Percentiles rank a stretch among this genome's conserved stretches.
Conservation (phyloP, 345 rosid genomes). For the Fremontodendron californicum region DNA sequence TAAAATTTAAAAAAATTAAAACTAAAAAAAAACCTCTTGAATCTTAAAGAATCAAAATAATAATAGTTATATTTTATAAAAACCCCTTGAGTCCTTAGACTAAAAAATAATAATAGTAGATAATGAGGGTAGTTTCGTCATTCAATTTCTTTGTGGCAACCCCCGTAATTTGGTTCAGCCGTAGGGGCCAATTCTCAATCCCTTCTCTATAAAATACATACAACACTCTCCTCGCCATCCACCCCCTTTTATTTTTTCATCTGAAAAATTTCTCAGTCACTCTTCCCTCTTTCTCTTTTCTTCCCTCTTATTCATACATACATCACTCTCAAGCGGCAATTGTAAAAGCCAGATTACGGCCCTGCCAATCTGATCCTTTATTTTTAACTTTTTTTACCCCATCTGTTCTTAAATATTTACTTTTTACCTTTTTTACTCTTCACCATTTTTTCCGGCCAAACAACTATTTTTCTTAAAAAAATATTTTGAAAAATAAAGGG, state of each 20-base stretch:
- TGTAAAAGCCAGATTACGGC: neutral
- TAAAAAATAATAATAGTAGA: no score
- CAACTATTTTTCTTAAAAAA: neutral
- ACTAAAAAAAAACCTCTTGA: no score
- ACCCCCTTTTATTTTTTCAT: no score
- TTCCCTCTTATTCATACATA: neutral
- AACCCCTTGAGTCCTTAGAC: no score
- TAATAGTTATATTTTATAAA: no score
- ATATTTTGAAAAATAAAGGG: neutral
- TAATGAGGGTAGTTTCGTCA: constrained; percentile 28
- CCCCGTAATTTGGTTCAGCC: neutral
- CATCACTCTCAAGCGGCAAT: neutral
- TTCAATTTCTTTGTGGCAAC: neutral
- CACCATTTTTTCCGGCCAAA: neutral
- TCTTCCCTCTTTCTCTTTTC: neutral
- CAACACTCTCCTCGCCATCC: neutral
- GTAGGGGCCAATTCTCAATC: constrained; percentile 11
- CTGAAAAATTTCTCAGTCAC: no score
- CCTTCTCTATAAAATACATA: constrained; percentile 40
- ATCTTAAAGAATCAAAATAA: no score
- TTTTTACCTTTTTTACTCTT: neutral
- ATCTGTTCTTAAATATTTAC: neutral
- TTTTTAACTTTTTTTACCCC: neutral
- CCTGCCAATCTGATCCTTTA: neutral
- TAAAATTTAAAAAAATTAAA: no score